Conservation (phyloP, 1,284 basidiomycete species). For the Kalmanozyma brasiliensis region DNA sequence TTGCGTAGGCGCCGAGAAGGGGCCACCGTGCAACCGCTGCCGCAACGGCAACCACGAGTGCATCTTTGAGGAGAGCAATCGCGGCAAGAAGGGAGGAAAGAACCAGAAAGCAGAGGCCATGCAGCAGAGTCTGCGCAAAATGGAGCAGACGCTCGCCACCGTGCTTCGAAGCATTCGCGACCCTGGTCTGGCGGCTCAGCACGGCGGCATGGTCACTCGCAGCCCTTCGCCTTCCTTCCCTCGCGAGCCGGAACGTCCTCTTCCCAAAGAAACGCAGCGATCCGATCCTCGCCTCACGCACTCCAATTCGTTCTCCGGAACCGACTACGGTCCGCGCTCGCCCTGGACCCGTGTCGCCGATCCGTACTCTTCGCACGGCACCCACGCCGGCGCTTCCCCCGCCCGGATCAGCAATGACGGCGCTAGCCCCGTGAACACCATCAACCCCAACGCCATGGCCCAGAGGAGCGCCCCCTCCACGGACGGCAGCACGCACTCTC, state of each 20-base stretch:
- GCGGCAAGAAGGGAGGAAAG: slow-evolving; percentile 66
- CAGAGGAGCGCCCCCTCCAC: slow-evolving; percentile 43
- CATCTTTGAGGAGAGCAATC: slow-evolving; percentile 66
- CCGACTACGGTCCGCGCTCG: slow-evolving; percentile 29
- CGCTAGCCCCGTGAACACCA: slow-evolving; percentile 39
- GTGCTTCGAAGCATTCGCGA: slow-evolving; percentile 62
- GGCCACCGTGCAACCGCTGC: slow-evolving; percentile 83
- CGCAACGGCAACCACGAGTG: slow-evolving; percentile 62
- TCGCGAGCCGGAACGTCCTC: slow-evolving; percentile 9
- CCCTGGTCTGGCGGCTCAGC: slow-evolving; percentile 47
- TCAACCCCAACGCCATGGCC: slow-evolving; percentile 47
- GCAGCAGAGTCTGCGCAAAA: slow-evolving; percentile 64
- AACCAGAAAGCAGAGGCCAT: slow-evolving; percentile 62
- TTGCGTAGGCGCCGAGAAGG: slow-evolving; percentile 90
- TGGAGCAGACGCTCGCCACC: slow-evolving; percentile 63
- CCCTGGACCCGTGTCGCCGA: slow-evolving; percentile 35
- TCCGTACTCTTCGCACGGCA: slow-evolving; percentile 19
- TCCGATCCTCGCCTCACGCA: slow-evolving; percentile 40
- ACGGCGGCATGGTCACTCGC: slow-evolving; percentile 53
- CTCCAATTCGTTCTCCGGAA: slow-evolving; percentile 22
- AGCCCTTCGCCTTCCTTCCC: slow-evolving; percentile 35
- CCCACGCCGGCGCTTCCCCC: slow-evolving; percentile 23
- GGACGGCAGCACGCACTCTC: slow-evolving; percentile 31
- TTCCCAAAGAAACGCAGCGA: slow-evolving; percentile 8
- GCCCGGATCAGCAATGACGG: slow-evolving; percentile 29